Percentiles rank a stretch among this genome's conserved stretches.
Evolutionary conservation across 768 basidiomycete genomes (phyloP).

Genomic region (Lentinula sp.): DNA sequence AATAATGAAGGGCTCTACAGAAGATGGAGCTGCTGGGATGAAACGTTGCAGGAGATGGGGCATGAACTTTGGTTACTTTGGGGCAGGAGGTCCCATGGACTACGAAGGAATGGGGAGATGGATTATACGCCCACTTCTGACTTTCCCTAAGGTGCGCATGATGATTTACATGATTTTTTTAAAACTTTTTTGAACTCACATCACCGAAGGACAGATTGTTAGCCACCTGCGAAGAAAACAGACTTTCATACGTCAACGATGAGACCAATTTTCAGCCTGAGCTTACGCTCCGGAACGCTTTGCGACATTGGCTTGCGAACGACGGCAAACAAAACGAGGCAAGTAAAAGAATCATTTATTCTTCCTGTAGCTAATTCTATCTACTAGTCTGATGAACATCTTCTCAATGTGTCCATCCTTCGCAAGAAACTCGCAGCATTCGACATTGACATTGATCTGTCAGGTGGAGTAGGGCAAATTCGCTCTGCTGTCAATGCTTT

Average conservation of each 20-base stretch:
- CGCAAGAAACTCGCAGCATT: slow-evolving; percentile 10
- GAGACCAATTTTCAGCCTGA: slow-evolving; percentile 70
- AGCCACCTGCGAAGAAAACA: slow-evolving; percentile 64
- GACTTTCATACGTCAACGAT: slow-evolving; percentile 58
- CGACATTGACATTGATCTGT: slow-evolving; percentile 24
- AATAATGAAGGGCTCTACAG: slow-evolving; percentile 48
- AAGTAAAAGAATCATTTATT: background rate
- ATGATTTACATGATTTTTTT: background rate
- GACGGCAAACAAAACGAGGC: slow-evolving; percentile 5
- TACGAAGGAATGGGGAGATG: slow-evolving; percentile 57
- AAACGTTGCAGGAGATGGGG: slow-evolving; percentile 64
- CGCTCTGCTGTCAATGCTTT: slow-evolving; percentile 30
- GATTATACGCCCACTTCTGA: slow-evolving; percentile 67
- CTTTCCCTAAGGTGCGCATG: slow-evolving; percentile 55
- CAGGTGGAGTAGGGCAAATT: slow-evolving; percentile 28
- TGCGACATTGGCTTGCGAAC: slow-evolving; percentile 43
- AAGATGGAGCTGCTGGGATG: slow-evolving; percentile 64
- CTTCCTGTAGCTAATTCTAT: background rate
- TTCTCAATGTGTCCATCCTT: background rate
- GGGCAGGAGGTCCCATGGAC: slow-evolving; percentile 36
- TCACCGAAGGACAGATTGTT: slow-evolving; percentile 63
- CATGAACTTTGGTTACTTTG: slow-evolving; percentile 48
- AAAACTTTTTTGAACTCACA: background rate
- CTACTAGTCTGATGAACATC: slow-evolving; percentile 1
- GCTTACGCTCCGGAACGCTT: slow-evolving; percentile 65